Base-by-base conservation (phyloP, 202 grass and related monocot genomes). In the Zizania palustris region DNA sequence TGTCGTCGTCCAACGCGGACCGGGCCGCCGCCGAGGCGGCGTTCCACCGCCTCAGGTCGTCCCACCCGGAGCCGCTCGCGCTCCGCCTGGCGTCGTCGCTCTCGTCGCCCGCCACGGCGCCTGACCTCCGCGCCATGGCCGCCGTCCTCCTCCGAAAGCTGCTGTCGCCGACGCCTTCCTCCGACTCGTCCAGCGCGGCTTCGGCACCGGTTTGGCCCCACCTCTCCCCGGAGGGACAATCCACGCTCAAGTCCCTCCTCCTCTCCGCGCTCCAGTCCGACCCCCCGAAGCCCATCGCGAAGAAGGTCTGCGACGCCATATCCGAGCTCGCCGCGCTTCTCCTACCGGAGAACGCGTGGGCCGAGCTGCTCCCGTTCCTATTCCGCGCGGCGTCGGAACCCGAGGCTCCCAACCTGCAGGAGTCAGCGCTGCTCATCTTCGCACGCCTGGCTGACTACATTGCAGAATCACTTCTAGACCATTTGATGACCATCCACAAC, bases 1-100 rank as follows among this genome's bases (percentile, higher is more conserved):
- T 96, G 92, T 96, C 92, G 1, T 92, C 96, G 14, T 90, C 92
- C 64, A 99, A 99, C 96, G 51, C 78, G 63, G 89, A 96, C 74
- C 96, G 92, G 16, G 84, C 92, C 49, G 73, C 80, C 69, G 96
- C 96, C 65, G 96, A 99, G 85, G 66, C 92, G 4, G 89, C 93
- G 72, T 99, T 99, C 92, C 88, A 96, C 78, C 90, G 87, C 72
- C 93, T 89, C 69, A 88, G 92, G 20, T 64, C 63, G 43, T 89
- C 63, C 7, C 91, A 99, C 51, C 96, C 96, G 34, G 96, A 96
- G 69, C 75, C 85, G 68, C 85, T 96, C 8, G 82, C 88, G 34
- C 78, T 91, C 51, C 89, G 89, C 22, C 92, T 99, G 28, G 90
- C 90, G 35, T 65, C 84, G 10, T 71, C 93, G 36, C 85, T 96